Percentiles rank a stretch among this genome's conserved stretches.
phyloP scores from a whole-genome alignment of 139 green algal species.

The Picochlorum sp. region DNA sequence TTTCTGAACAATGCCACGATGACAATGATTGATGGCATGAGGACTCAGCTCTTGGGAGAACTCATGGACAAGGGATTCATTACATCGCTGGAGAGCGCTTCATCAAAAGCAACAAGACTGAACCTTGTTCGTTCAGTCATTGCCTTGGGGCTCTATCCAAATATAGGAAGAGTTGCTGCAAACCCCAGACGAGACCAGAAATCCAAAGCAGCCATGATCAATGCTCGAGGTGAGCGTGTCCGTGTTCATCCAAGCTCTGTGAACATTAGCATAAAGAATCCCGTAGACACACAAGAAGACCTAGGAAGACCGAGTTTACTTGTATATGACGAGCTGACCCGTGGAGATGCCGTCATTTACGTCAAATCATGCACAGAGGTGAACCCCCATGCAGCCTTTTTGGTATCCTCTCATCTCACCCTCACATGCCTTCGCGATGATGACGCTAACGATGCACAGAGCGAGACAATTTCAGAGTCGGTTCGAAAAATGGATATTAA shows the following conservation, averaged over 20 bases:
- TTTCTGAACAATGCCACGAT: constrained; percentile 55
- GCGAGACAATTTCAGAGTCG: background rate
- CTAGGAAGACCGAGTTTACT: constrained; percentile 13
- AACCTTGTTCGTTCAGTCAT: constrained; percentile 43
- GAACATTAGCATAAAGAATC: constrained; percentile 7
- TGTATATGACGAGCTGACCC: constrained; percentile 48
- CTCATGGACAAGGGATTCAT: constrained; percentile 38
- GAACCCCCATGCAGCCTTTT: constrained; percentile 26
- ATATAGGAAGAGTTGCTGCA: constrained; percentile 22
- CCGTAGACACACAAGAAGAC: background rate
- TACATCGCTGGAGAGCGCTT: constrained; percentile 19
- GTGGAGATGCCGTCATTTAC: constrained; percentile 38
- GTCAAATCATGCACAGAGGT: constrained; percentile 36
- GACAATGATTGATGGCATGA: constrained; percentile 64
- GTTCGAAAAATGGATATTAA: background rate
- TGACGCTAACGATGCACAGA: background rate
- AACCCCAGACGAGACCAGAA: background rate
- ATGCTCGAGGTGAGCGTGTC: constrained; percentile 31
- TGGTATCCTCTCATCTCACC: constrained; percentile 31
- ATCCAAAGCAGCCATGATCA: constrained; percentile 26
- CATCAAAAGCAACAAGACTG: constrained; percentile 9
- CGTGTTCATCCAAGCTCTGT: constrained; percentile 34
- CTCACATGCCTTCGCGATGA: constrained; percentile 3
- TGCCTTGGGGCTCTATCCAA: constrained; percentile 42
- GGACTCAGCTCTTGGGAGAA: constrained; percentile 53